Conservation (phyloP, 208 protist genomes). For the Lotmaria passim region DNA sequence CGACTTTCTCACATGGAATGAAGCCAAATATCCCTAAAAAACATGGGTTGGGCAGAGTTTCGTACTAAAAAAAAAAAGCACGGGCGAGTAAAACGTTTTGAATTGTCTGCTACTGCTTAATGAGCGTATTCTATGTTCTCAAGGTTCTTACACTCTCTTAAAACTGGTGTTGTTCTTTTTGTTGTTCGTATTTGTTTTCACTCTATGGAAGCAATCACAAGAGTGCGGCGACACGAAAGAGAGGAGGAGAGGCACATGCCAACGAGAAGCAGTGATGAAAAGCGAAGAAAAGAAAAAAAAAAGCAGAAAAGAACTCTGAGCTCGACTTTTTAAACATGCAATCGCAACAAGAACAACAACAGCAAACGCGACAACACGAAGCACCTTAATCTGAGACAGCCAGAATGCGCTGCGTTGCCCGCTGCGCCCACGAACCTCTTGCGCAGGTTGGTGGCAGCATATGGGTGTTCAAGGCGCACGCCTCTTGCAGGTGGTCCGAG, state of each 20-base stretch:
- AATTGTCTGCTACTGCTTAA: no score
- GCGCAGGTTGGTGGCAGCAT: slow-evolving; percentile 2
- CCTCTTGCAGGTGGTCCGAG: slow-evolving; percentile 45
- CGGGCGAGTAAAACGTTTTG: no score
- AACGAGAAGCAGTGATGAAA: background rate
- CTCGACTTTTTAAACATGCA: background rate
- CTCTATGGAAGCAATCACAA: no score
- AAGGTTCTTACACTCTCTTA: no score
- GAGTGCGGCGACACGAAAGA: no score
- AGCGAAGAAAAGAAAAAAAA: background rate
- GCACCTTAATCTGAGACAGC: slow-evolving; percentile 9
- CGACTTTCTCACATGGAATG: no score
- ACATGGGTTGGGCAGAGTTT: no score
- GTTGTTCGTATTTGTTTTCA: no score
- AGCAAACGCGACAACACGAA: background rate
- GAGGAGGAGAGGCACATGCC: background rate
- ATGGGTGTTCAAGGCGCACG: slow-evolving; percentile 27
- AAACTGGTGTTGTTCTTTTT: no score
- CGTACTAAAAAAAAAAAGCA: no score
- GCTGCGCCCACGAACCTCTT: slow-evolving; percentile 38
- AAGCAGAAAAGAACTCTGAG: background rate
- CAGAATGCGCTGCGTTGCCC: slow-evolving; percentile 30
- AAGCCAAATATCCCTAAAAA: no score
- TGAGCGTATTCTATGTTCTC: no score
- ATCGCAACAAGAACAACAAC: background rate